Evolutionary conservation across 208 protist genomes (phyloP).

Genomic region (Acanthamoeba polyphaga): DNA sequence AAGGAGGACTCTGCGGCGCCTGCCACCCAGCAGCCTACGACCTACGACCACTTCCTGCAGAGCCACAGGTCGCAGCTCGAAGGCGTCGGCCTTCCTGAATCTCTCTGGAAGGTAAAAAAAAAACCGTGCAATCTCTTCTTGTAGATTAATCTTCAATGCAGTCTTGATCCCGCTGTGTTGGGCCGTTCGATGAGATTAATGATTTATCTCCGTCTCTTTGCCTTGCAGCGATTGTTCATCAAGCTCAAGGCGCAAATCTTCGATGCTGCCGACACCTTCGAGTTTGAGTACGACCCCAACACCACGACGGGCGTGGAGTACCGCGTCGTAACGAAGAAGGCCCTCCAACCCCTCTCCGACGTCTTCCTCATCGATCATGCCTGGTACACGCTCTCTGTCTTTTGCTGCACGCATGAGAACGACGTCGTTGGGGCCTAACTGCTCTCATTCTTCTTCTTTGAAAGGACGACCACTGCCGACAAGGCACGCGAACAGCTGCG

Average conservation of each 20-base stretch:
- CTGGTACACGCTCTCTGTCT: not conserved
- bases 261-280: slow-evolving; percentile 42
- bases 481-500: slow-evolving; percentile 65
- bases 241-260: slow-evolving; percentile 64
- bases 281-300: slow-evolving; percentile 64
- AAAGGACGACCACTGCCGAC: slow-evolving; percentile 47
- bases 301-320: slow-evolving; percentile 52
- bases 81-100: not conserved
- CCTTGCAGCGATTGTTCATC: slow-evolving; percentile 42
- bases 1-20: not conserved
- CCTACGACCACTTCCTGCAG: slow-evolving; percentile 43
- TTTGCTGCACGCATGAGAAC: not conserved
- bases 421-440: not conserved
- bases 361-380: slow-evolving; percentile 45
- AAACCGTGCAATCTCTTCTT: not conserved
- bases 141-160: not conserved
- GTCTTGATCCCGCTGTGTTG: not conserved
- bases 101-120: slow-evolving; percentile 28
- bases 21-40: slow-evolving; percentile 21
- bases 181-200: not conserved
- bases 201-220: not conserved
- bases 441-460: not conserved
- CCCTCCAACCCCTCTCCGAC: slow-evolving; percentile 27
- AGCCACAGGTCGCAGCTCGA: slow-evolving; percentile 1
- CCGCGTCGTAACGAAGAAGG: slow-evolving; percentile 64